Evolutionary conservation across 2,329 filamentous ascomycete genomes (phyloP), one percentile per base, ranked within the genome.

Genomic region (Ceratocystis variospora): DNA sequence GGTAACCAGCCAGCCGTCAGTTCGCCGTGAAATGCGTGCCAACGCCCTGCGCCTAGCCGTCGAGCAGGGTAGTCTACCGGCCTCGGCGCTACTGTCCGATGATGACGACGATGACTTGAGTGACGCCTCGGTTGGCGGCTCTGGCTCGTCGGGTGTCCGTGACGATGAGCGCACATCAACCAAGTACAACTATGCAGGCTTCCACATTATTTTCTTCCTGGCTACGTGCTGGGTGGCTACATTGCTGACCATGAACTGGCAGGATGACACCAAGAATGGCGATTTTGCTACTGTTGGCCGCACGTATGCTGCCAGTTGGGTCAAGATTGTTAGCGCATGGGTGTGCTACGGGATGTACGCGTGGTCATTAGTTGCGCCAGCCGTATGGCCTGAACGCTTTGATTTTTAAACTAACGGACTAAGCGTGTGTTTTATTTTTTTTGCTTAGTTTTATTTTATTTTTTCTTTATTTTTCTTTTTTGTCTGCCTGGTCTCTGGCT

Each of bases 321-420:
- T 96, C 71, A 99, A 99, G 84, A 97, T 99, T 75, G 86, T 96
- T 65, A 96, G 92, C 76, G 87, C 93, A 19, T 99, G 94, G 94
- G 87, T 94, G 65, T 99, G 94, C 78, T 96, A 99, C 76, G 86
- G 79, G 63, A 89, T 99, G 76, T 99, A 97, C 73, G 83, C 86
- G 33, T 99, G 94, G 94, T 96, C 90, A 19, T 76, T 99, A 71
- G 80, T 96, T 55, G 94, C 94, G 57, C 94, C 94, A 2, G 81
- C 95, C 46, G 76, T 95, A 57, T 75, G 96, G 72, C 92, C 93
- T 2, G 92, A 96, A 71, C 82, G 93, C 63, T 96, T 96, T 66
- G 44, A 53, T n/a, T 45, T 41, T 12, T 41, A 12, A 41, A 41
- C 37, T 10, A 41, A 41, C 37, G 37, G 10, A 41, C 37, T 12